Conservation (phyloP, 2,329 filamentous ascomycete genomes). For the Dactylellina parvicollis region DNA sequence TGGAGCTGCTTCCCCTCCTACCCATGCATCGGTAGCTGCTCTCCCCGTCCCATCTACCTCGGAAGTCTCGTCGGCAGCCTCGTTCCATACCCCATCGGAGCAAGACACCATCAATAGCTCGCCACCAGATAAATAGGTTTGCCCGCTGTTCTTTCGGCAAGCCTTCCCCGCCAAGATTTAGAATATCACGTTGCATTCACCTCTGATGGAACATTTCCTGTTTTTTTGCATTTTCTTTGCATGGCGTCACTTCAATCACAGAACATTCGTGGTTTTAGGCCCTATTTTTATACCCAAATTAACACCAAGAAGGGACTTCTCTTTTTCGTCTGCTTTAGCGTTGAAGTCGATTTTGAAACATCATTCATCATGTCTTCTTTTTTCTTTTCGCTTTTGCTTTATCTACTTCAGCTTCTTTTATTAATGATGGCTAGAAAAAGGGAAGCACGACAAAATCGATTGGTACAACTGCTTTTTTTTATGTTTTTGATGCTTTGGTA, state of each 20-base stretch:
- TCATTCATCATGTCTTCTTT: slow-evolving; percentile 32
- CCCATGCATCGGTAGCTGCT: slow-evolving; percentile 38
- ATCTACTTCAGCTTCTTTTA: background rate
- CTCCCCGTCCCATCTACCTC: slow-evolving; percentile 38
- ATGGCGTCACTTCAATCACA: slow-evolving; percentile 25
- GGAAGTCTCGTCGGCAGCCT: slow-evolving; percentile 42
- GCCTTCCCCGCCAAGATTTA: background rate
- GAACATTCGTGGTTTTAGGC: slow-evolving; percentile 9
- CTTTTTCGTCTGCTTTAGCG: slow-evolving; percentile 47
- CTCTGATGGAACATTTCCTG: background rate
- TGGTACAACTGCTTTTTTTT: slow-evolving; percentile 24
- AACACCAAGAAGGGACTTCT: slow-evolving; percentile 34
- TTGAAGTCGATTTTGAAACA: slow-evolving; percentile 42
- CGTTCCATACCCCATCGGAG: slow-evolving; percentile 49
- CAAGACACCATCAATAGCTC: slow-evolving; percentile 51
- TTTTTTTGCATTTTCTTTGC: slow-evolving; percentile 17
- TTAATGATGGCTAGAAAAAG: slow-evolving; percentile 44
- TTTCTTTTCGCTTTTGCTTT: slow-evolving; percentile 8
- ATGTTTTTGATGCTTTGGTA: slow-evolving; percentile 28
- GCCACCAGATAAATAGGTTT: slow-evolving; percentile 47
- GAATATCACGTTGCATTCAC: background rate
- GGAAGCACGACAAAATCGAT: slow-evolving; percentile 35
- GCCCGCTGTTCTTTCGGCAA: background rate
- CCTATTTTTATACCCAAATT: slow-evolving; percentile 47
- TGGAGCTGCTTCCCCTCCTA: slow-evolving; percentile 46